Conservation (phyloP, 768 basidiomycete genomes). For the Tulasnella sp. region DNA sequence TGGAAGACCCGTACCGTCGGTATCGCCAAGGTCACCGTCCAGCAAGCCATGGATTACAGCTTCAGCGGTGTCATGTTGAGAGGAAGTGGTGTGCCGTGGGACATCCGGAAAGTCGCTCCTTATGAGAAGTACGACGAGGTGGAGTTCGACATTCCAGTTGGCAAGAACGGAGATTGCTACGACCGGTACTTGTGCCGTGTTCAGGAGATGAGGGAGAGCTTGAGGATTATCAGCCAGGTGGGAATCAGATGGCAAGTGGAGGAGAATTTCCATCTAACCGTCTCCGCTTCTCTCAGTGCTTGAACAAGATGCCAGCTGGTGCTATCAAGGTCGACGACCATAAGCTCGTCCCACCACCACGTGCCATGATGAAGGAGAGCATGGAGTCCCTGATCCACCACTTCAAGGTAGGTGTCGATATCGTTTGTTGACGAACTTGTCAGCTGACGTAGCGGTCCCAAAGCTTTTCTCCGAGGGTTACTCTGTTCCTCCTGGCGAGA, state of each 20-base stretch:
- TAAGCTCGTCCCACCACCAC: conserved; percentile 93
- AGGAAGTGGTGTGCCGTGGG: conserved; percentile 93
- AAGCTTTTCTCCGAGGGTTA: conserved; percentile 96
- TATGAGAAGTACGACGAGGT: conserved; percentile 98
- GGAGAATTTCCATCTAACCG: not conserved
- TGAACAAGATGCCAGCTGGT: conserved; percentile 96
- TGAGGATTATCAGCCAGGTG: conserved; percentile 80
- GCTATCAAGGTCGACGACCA: conserved; percentile 94
- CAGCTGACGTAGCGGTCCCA: not conserved
- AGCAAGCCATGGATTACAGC: conserved; percentile 85
- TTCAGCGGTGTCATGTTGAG: conserved; percentile 98
- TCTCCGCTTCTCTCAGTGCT: conserved; percentile 51
- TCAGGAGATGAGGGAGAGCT: conserved; percentile 94
- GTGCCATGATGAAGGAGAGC: conserved; percentile 98
- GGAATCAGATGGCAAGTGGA: conserved; percentile 29
- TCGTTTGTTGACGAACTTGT: not conserved
- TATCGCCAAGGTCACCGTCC: conserved; percentile 84
- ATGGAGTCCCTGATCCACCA: conserved; percentile 98
- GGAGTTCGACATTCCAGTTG: conserved; percentile 96
- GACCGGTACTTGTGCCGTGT: conserved; percentile 97
- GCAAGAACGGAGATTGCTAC: conserved; percentile 95
- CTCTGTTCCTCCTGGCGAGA: conserved; percentile 88
- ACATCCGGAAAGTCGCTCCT: conserved; percentile 83
- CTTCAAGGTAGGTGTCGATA: conserved; percentile 66
- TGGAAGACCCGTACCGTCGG: conserved; percentile 95